Percentiles rank a stretch among this genome's conserved stretches.
Conservation (phyloP, 129 eudicot genomes). For the Flaveria sonorensis region DNA sequence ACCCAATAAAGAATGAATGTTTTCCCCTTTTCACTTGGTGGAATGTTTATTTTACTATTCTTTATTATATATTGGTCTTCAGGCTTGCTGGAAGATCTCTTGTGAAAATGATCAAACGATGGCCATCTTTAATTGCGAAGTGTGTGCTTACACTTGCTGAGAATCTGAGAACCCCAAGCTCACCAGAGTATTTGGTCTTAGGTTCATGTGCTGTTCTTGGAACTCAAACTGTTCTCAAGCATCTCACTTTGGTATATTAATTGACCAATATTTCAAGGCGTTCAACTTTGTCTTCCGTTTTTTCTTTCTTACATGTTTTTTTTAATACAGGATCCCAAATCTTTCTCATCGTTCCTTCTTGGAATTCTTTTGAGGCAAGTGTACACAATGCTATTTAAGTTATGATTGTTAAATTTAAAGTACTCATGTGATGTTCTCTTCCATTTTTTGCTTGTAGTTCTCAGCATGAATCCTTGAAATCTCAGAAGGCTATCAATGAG, state of each 20-base stretch:
- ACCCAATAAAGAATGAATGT: not conserved
- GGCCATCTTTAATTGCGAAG: conserved; percentile 90
- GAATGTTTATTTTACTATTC: not conserved
- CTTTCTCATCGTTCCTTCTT: conserved; percentile 79
- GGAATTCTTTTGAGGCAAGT: conserved; percentile 87
- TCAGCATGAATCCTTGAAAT: conserved; percentile 87
- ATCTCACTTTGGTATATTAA: conserved; percentile 72
- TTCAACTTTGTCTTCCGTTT: not conserved
- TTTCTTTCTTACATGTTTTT: conserved; percentile 5
- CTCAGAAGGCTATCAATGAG: conserved; percentile 98
- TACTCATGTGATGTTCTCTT: conserved; percentile 18
- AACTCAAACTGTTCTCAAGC: conserved; percentile 87
- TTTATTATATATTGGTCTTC: conserved; percentile 21
- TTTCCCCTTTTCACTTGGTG: not conserved
- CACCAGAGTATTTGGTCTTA: conserved; percentile 81
- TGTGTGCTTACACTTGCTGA: conserved; percentile 66
- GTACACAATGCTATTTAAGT: conserved; percentile 5
- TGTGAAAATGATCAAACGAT: conserved; percentile 86
- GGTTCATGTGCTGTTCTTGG: conserved; percentile 96
- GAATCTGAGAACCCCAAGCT: conserved; percentile 62
- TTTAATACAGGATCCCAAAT: conserved; percentile 66
- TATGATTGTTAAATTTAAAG: not conserved
- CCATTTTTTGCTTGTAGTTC: conserved; percentile 52
- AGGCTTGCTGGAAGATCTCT: conserved; percentile 90
- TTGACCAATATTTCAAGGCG: not conserved